These are phyloP conservation scores for Tetradesmus lagerheimii DNA, from an alignment of 139 green algal species.

Conservation along the genomic window DNA sequence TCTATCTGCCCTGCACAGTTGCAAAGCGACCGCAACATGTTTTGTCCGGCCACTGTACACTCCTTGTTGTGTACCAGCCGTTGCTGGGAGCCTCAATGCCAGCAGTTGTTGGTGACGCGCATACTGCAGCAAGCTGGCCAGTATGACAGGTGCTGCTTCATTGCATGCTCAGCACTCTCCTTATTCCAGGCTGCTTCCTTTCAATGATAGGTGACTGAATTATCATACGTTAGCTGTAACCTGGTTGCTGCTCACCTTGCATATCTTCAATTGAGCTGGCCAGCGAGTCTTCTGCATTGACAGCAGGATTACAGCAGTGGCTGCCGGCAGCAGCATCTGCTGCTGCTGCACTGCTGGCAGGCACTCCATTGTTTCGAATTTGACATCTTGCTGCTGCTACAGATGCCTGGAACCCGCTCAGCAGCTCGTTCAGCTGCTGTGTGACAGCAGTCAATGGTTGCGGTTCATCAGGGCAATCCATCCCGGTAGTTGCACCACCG, in stretches of 20 bases:
- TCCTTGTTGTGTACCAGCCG: too few species aligned
- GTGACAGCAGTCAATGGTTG: constrained; percentile 18
- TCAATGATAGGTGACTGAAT: too few species aligned
- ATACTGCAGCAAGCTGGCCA: too few species aligned
- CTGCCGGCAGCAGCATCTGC: background rate
- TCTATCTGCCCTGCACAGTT: background rate
- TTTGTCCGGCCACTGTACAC: too few species aligned
- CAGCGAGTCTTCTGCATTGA: background rate
- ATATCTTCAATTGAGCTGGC: background rate
- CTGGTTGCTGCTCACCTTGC: background rate
- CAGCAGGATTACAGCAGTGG: background rate
- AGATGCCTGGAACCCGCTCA: constrained; percentile 23
- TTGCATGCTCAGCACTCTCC: too few species aligned
- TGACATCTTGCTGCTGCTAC: background rate
- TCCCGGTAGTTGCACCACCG: background rate
- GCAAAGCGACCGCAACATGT: too few species aligned
- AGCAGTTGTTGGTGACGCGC: too few species aligned
- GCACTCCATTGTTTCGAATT: background rate
- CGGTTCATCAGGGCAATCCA: background rate
- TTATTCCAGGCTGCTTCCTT: too few species aligned
- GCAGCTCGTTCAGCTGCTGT: background rate
- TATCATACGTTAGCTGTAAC: too few species aligned
- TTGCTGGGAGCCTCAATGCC: too few species aligned
- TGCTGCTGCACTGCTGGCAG: background rate
- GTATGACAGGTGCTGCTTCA: too few species aligned